Evolutionary conservation across 2,329 filamentous ascomycete species (phyloP).

Genomic region (Bipolaris oryzae): DNA sequence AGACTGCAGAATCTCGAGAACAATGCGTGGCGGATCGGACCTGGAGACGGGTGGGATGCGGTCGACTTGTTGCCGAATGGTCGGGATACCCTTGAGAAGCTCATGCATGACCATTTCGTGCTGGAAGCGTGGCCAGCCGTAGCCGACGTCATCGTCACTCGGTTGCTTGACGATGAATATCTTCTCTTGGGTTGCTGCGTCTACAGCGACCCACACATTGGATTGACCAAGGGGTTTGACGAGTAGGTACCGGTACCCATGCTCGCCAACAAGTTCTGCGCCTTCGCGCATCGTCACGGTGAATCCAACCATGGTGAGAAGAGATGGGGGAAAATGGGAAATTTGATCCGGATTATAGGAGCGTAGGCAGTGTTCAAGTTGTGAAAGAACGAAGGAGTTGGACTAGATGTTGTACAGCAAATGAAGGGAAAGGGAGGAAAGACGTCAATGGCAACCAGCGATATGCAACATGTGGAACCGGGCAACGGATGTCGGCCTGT

Average conservation of each 20-base stretch:
- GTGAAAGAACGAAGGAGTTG: background rate
- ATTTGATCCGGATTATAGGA: background rate
- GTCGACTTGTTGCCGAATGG: conserved; percentile 17
- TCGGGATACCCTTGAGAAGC: conserved; percentile 14
- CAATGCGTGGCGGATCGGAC: conserved; percentile 12
- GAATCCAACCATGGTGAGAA: conserved; percentile 6
- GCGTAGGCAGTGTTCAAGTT: background rate
- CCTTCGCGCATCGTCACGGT: conserved; percentile 16
- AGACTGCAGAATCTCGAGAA: conserved; percentile 15
- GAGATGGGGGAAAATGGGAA: background rate
- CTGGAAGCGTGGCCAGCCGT: conserved; percentile 17
- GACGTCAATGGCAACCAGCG: conserved; percentile 4
- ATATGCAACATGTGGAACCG: background rate
- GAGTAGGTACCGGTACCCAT: conserved; percentile 17
- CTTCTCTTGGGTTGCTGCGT: conserved; percentile 18
- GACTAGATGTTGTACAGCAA: background rate
- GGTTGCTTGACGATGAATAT: conserved; percentile 20
- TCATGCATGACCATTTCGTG: conserved; percentile 22
- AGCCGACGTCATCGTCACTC: conserved; percentile 14
- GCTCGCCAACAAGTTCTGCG: conserved; percentile 16
- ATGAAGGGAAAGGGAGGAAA: background rate
- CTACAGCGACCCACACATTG: conserved; percentile 19
- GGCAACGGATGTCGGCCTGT: conserved; percentile 10
- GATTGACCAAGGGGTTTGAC: conserved; percentile 16
- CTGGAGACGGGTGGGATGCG: conserved; percentile 13